Base-by-base conservation (phyloP, 176 grass and related monocot genomes). In the Puya raimondii region DNA sequence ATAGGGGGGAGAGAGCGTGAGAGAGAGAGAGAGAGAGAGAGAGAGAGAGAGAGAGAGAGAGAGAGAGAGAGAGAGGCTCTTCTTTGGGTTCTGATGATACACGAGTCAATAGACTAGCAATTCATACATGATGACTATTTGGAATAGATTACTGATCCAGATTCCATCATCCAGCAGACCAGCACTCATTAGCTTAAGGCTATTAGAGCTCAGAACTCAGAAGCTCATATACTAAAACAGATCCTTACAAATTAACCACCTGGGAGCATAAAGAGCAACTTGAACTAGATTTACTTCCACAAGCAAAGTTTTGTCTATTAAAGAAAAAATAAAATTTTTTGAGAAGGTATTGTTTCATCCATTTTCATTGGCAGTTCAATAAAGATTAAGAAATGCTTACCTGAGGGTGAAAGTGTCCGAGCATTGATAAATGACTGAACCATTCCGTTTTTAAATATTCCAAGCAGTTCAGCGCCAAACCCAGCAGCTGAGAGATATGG, bases 391-490 rank as follows among this genome's bases (percentile, higher is more conserved):
- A 47, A 73, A 75, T 72, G 53, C 66, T 67, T 73, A 93, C 94
- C 89, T 86, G 86, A 83, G 78, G 94, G 84, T 79, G 78, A 70
- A 47, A 99, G 82, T 42, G 94, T 99, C 49, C 89, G 80, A 70
- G 94, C 94, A 86, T 82, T 47, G 79, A 99, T 99, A 70, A 99
- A 99, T 74, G 94, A 99, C 70, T 92, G 89, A 75, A 93, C 82
- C 64, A 90, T 80, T 85, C 94, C 94, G 86, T 99, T 99, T 78
- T 77, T 82, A 86, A 99, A 99, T 50, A 87, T 72, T 77, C 94
- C 89, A 65, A 99, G 77, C 59, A 99, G 70, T 73, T 79, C 53
- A 61, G 94, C 94, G 79, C 89, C 94, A 33, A 99, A 99, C 79
- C 94, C 89, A 67, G 94, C 94, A 78, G 84, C 89, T 79, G 94